Evolutionary conservation across 2,329 filamentous ascomycete genomes (phyloP).

Genomic region (Coleophoma crateriformis): DNA sequence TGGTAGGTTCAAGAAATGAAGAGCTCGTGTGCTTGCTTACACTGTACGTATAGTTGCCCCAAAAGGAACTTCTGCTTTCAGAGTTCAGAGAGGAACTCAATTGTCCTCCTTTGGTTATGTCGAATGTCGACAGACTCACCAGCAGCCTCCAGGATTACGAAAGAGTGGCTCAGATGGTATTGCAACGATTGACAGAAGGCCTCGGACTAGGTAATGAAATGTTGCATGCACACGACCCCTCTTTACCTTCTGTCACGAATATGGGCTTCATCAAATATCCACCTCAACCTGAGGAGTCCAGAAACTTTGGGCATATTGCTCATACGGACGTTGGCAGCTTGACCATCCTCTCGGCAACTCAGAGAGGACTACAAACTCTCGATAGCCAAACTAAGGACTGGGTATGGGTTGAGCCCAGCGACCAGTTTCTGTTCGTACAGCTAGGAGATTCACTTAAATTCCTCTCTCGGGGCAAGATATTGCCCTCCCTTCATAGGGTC

Average conservation of each 20-base stretch:
- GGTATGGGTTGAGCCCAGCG: constrained; percentile 2
- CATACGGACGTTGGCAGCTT: constrained; percentile 1
- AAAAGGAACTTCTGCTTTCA: constrained; percentile 1
- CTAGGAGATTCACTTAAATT: constrained; percentile 1
- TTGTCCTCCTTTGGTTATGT: constrained; percentile 1
- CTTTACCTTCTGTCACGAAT: constrained; percentile 1
- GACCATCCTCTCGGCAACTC: constrained; percentile 1
- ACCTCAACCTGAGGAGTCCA: neutral
- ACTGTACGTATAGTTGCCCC: neutral
- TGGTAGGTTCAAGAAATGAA: neutral
- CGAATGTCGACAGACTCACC: neutral
- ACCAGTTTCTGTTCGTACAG: neutral
- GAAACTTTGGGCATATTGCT: constrained; percentile 1
- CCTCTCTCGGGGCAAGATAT: neutral
- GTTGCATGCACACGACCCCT: neutral
- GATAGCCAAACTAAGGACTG: neutral
- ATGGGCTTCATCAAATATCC: constrained; percentile 1
- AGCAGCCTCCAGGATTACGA: neutral
- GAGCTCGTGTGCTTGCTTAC: neutral
- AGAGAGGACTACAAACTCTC: neutral
- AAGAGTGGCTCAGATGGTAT: neutral
- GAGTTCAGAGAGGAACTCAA: constrained; percentile 1
- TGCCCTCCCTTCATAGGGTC: constrained; percentile 1
- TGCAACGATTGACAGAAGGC: neutral
- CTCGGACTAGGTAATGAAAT: neutral